A percentile compares a stretch with the other conserved stretches of the same genome.
phyloP scores from a whole-genome alignment of 148 eudicot genomes.

The Chenopodium formosanum region DNA sequence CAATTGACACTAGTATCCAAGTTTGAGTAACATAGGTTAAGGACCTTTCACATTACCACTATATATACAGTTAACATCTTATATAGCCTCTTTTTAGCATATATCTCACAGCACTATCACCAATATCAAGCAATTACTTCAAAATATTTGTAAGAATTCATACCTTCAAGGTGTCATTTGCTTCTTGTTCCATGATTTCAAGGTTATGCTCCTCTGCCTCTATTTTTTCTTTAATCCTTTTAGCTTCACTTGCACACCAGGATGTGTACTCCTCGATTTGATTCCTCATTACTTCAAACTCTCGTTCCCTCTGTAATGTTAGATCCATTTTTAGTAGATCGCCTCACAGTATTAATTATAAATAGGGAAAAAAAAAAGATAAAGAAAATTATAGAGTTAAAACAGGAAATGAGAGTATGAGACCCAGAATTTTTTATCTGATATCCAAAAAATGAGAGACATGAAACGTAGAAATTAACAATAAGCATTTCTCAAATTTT shows the following conservation, averaged over 20 bases:
- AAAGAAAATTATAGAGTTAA: background rate
- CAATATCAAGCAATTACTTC: background rate
- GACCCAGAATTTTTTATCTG: no score
- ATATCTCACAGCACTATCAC: background rate
- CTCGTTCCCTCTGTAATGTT: conserved; percentile 49
- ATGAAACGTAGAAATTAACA: no score
- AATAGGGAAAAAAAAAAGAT: background rate
- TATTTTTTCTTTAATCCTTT: conserved; percentile 40
- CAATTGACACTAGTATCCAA: no score
- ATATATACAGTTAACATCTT: background rate
- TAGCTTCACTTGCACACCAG: conserved; percentile 63
- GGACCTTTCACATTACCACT: background rate
- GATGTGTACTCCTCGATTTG: conserved; percentile 56
- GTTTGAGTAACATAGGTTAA: no score
- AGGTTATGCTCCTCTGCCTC: conserved; percentile 51
- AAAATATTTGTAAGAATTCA: conserved; percentile 1
- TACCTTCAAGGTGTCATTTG: conserved; percentile 70
- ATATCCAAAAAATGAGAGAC: background rate
- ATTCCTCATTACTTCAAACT: conserved; percentile 39
- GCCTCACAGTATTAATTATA: background rate
- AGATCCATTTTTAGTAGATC: conserved; percentile 7
- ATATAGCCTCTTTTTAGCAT: background rate
- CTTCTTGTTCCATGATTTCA: conserved; percentile 59
- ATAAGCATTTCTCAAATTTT: background rate
- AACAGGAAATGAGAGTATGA: background rate